Base-by-base conservation (phyloP, 1,284 basidiomycete species). In the Irpex sp. region DNA sequence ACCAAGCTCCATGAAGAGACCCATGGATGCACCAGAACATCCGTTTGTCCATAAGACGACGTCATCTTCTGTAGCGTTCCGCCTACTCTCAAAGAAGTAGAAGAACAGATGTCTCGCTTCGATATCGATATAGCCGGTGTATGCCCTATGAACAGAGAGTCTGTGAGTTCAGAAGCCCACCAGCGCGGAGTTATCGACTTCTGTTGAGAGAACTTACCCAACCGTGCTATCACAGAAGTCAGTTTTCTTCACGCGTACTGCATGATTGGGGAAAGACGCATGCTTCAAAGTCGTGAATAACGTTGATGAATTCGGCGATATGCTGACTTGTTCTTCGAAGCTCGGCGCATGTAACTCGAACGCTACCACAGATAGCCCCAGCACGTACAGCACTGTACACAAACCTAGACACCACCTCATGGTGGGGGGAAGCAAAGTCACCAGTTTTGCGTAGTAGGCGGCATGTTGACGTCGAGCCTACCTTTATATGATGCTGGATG, bases 31-130 rank as follows among this genome's bases (percentile, higher is more conserved):
- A 17, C 49, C 49, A 0, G 82, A 83, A 61, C 82, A 85, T 44
- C 85, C 87, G 66, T 85, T 84, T 2, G 85, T 87, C 87, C 87
- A 90, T 64, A 88, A 81, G 37, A 89, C 80, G 4, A 91, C 81
- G 64, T 88, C 86, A 68, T 91, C 88, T 51, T 77, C 83, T 37
- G 81, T 78, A 1, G 91, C 91, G 65, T 90, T 79, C 63, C 76
- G 82, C 62, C 92, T 79, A 61, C 87, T 90, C 75, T 94, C 92
- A 75, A 95, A 94, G 71, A 85, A 86, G 77, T 83, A 84, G 80
- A 93, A 47, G n/a, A 47, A 47, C 40, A 47, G n/a, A n/a, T 47
- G 88, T 55, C 87, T 82, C 5, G 89, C 87, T 66, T 86, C 81
- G 55, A 85, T 82, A 62, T 91, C 89, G 60, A 91, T 88, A 71